A percentile compares a stretch with the other conserved stretches of the same genome.
These are phyloP conservation scores for Bombardia bombarda DNA, from an alignment of 495 filamentous ascomycete species.

Conservation along the genomic window DNA sequence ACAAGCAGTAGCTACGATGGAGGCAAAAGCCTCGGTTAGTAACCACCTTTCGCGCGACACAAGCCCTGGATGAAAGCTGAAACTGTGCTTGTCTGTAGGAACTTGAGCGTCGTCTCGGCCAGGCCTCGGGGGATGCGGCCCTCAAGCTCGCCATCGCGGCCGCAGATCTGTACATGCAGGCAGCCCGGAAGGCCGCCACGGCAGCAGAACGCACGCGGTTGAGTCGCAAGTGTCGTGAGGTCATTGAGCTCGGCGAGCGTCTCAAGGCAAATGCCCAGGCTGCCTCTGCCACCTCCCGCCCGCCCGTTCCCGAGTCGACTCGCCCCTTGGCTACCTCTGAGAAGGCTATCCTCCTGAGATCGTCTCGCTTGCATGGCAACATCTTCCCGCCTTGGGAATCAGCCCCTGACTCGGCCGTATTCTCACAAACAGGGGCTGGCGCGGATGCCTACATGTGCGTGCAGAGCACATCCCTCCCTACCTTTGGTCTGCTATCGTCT, in stretches of 20 bases:
- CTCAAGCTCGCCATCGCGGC: slow-evolving; percentile 65
- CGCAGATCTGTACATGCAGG: slow-evolving; percentile 72
- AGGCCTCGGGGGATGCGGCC: slow-evolving; percentile 54
- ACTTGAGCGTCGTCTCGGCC: slow-evolving; percentile 49
- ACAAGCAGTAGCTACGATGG: slow-evolving; percentile 16
- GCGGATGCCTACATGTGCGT: slow-evolving; percentile 24
- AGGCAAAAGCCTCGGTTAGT: slow-evolving; percentile 33
- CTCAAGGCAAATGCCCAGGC: slow-evolving; percentile 49
- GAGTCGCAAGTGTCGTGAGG: slow-evolving; percentile 54
- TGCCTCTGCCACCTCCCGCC: slow-evolving; percentile 15
- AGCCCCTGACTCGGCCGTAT: slow-evolving; percentile 47
- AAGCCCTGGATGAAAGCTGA: slow-evolving; percentile 8
- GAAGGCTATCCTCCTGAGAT: slow-evolving; percentile 67
- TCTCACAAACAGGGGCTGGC: slow-evolving; percentile 33
- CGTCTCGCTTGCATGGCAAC: slow-evolving; percentile 70
- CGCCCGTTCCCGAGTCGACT: slow-evolving; percentile 44
- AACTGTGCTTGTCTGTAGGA: too few species aligned
- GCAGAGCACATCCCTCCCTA: background rate
- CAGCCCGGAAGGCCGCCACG: slow-evolving; percentile 44
- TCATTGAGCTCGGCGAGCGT: slow-evolving; percentile 60
- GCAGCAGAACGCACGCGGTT: slow-evolving; percentile 50
- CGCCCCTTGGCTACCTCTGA: slow-evolving; percentile 63
- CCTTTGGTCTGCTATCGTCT: too few species aligned
- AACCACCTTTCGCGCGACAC: background rate
- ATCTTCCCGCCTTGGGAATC: slow-evolving; percentile 75